Evolutionary conservation across 371 early-diverging fungal genomes (phyloP).

Genomic region (Basidiobolus meristosporus): DNA sequence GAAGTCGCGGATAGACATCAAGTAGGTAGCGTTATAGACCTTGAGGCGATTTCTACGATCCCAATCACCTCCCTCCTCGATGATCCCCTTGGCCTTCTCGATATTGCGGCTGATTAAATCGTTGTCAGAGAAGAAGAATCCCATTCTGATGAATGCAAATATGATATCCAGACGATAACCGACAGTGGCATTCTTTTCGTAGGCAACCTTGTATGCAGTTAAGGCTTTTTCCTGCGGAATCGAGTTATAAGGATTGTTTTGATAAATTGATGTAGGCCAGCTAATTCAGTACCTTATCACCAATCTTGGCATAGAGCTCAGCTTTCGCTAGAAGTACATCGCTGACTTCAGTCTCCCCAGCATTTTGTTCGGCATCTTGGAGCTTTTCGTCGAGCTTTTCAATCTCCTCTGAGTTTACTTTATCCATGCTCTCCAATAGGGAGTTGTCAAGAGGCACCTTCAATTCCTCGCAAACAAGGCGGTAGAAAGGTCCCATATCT

Average conservation of each 20-base stretch:
- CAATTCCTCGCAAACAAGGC: conserved; percentile 37
- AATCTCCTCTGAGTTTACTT: conserved; percentile 52
- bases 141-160: conserved; percentile 81
- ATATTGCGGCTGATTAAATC: conserved; percentile 58
- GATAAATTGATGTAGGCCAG: not conserved
- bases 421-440: conserved; percentile 26
- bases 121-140: conserved; percentile 81
- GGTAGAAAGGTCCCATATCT: conserved; percentile 81
- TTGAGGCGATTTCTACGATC: conserved; percentile 97
- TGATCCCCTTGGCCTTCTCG: conserved; percentile 65
- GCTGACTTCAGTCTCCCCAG: conserved; percentile 87
- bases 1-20: conserved; percentile 88
- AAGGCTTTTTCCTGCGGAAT: conserved; percentile 86
- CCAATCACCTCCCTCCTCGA: conserved; percentile 99
- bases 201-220: conserved; percentile 54
- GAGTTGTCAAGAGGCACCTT: conserved; percentile 27
- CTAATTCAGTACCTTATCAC: conserved; percentile 57
- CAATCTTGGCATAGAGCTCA: conserved; percentile 77
- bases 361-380: conserved; percentile 72
- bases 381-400: conserved; percentile 63
- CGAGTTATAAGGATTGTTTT: too few relatives aligned
- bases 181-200: conserved; percentile 72
- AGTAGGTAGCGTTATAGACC: conserved; percentile 91
- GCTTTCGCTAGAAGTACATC: conserved; percentile 86
- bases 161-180: conserved; percentile 85